These are phyloP conservation scores for Actinomortierella ambigua DNA, from an alignment of 371 early-diverging fungal genomes.

Conservation along the genomic window DNA sequence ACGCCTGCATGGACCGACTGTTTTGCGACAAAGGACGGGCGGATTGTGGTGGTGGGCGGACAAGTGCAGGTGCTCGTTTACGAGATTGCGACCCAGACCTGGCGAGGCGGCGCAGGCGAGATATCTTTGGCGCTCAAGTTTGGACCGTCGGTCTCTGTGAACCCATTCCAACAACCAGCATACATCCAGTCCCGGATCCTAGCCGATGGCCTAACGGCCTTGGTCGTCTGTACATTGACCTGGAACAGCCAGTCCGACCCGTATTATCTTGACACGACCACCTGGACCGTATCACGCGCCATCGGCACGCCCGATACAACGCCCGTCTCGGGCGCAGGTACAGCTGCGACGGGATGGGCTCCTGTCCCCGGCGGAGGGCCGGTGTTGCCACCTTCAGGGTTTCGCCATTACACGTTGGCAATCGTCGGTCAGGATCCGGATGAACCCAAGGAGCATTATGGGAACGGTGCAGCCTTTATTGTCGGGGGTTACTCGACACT, in stretches of 20 bases:
- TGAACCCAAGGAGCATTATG: slow-evolving; percentile 17
- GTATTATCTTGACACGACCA: slow-evolving; percentile 32
- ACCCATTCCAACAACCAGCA: slow-evolving; percentile 30
- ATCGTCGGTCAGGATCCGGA: slow-evolving; percentile 32
- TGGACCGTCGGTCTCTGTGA: slow-evolving; percentile 21
- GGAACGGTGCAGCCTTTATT: slow-evolving; percentile 29
- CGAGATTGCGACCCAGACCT: slow-evolving; percentile 13
- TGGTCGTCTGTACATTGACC: slow-evolving; percentile 32
- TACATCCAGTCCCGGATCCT: slow-evolving; percentile 37
- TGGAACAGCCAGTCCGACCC: slow-evolving; percentile 46
- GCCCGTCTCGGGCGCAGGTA: slow-evolving; percentile 4
- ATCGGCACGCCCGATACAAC: slow-evolving; percentile 38
- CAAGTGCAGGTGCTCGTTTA: slow-evolving; percentile 23
- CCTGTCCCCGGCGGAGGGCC: slow-evolving; percentile 20
- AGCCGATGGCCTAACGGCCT: slow-evolving; percentile 33
- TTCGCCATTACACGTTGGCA: slow-evolving; percentile 33
- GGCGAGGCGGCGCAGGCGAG: slow-evolving; percentile 6
- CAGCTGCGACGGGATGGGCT: slow-evolving; percentile 28
- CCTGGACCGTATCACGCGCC: slow-evolving; percentile 32
- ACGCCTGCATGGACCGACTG: slow-evolving; percentile 40
- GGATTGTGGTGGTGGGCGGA: slow-evolving; percentile 41
- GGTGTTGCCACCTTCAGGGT: slow-evolving; percentile 25
- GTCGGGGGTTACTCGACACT: slow-evolving; percentile 39
- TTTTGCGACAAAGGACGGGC: slow-evolving; percentile 41
- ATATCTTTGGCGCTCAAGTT: slow-evolving; percentile 3